Evolutionary conservation across 2,329 filamentous ascomycete genomes (phyloP), one percentile per base, ranked within the genome.

Genomic region (Colletotrichum phormii): DNA sequence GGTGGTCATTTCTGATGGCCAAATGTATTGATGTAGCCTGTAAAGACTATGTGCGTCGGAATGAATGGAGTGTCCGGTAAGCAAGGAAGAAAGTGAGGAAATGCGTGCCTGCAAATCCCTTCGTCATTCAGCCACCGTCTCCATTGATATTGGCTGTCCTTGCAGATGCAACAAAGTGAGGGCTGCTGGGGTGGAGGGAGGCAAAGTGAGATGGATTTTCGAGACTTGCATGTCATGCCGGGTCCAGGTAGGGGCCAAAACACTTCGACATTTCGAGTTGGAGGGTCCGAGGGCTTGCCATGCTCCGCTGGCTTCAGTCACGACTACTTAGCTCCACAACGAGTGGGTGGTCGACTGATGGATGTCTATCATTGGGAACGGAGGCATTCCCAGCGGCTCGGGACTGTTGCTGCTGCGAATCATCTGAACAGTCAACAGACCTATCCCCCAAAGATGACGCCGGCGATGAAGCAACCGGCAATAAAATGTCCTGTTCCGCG

Each of bases 351-450:
- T 42, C 37, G 5, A 42, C 5, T 42, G 13, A 42, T 18, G 37
- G 7, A 42, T 42, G 37, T 42, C 37, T 42, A 42, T 42, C 37
- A 42, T 42, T 42, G 13, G 18, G 42, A n/a, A 22, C 42, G 11
- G 18, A 49, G 22, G 12, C 33, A 22, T 57, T 31, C 3, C 18
- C 18, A 64, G 15, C 54, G 42, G 49, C 51, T 49, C 22, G 42
- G 33, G 70, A 6, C 42, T 37, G 66, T 49, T 13, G 55, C 49
- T n/a, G 66, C 70, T 71, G 61, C 71, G 66, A 73, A 60, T 53
- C 55, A 71, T 73, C 61, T 37, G 55, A 65, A 29, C 26, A 29
- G 13, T 42, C 15, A 42, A 65, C 33, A 51, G 33, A 22, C 12
- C 33, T 8, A 29, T 49, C 29, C 29, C 18, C 18, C 37, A 64